phyloP scores from a whole-genome alignment of 805 yeast species.

The Wickerhamia fluorescens region DNA sequence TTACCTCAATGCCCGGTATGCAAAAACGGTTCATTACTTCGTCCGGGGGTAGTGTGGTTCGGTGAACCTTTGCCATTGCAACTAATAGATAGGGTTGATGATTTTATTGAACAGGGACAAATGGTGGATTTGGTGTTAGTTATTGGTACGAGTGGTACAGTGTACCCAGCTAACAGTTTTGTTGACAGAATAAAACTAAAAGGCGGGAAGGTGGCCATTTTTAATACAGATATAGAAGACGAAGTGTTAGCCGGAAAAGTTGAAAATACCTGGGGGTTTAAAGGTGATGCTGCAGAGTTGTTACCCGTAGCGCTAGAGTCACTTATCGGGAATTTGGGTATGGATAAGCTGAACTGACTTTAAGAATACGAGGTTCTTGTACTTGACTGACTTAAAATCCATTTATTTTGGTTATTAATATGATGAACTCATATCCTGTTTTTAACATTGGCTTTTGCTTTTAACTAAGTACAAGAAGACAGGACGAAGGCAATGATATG shows the following conservation, averaged over 20 bases:
- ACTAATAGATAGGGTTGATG: constrained; percentile 61
- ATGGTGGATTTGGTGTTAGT: constrained; percentile 70
- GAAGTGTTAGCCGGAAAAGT: constrained; percentile 35
- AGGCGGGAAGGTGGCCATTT: constrained; percentile 81
- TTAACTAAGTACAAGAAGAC: too few relatives aligned
- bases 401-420: too few relatives aligned
- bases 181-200: constrained; percentile 66
- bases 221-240: constrained; percentile 61
- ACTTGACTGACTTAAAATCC: too few relatives aligned
- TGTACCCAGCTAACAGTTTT: constrained; percentile 91
- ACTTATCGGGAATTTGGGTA: constrained; percentile 15
- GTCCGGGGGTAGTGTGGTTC: constrained; percentile 94
- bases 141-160: constrained; percentile 78
- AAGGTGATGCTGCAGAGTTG: constrained; percentile 72
- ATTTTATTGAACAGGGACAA: constrained; percentile 46
- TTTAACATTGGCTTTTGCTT: too few relatives aligned
- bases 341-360: constrained; percentile 1
- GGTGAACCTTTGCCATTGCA: constrained; percentile 78
- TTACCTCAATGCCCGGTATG: constrained; percentile 79
- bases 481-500: too few relatives aligned
- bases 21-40: constrained; percentile 45
- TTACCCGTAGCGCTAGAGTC: constrained; percentile 64
- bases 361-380: constrained; percentile 1
- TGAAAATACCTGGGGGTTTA: constrained; percentile 56
- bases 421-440: too few relatives aligned